Base-by-base conservation (phyloP, 148 eudicot species). In the Camellia sinensis region DNA sequence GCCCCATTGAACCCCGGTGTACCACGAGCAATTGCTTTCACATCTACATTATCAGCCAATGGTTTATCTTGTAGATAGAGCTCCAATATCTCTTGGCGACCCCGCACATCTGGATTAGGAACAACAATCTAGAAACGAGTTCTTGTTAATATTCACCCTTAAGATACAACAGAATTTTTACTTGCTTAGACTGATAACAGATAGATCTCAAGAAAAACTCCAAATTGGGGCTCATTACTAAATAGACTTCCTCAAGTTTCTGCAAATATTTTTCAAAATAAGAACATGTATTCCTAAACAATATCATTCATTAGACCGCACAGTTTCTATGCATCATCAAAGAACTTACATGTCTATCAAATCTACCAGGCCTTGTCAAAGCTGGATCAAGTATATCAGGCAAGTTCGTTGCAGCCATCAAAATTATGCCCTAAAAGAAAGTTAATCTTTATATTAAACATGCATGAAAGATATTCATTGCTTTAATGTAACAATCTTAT, bases 1-100 rank as follows among this genome's bases (percentile, higher is more conserved):
- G 99, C 99, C 17, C 99, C 99, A 77, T 96, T 96, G 85, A 96
- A 96, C 71, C 98, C 98, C 45, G 99, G 99, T 79, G 99, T 96
- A 82, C 98, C 98, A 70, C 98, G 97, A 75, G 99, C 97, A 83
- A 96, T 86, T 78, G 98, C 81, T 78, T 89, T 93, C 71, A 90
- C 87, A 86, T 96, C 94, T 62, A 96, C 94, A 75, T 92, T 95
- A 74, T 89, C 89, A 72, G 88, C 88, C 83, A 92, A 85, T 54
- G 99, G 99, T 85, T 96, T 96, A 80, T 96, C 97, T 57, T 89
- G 89, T 79, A 96, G 86, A 83, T 96, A 96, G 52, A 96, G 91
- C 78, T 96, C 97, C 84, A 96, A 84, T 73, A 94, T 96, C 68
- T 96, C 97, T 85, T 92, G 88, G 22, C 99, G 98, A 78, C 99